Evolutionary conservation across 148 eudicot genomes (phyloP), one percentile per base, ranked within the genome.

Genomic region (Selenicereus undatus): DNA sequence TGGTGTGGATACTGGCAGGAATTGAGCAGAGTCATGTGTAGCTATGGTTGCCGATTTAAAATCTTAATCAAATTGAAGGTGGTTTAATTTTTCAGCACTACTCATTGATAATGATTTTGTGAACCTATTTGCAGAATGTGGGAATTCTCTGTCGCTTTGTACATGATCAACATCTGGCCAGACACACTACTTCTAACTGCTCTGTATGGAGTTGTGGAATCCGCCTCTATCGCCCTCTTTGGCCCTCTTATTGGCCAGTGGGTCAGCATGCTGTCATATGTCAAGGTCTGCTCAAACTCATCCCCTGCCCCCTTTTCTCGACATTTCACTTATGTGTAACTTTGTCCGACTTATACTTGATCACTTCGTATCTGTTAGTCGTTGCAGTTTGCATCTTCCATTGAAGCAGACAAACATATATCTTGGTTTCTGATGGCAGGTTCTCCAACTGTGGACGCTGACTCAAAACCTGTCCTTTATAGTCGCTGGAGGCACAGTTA

Each of bases 111-210:
- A 62, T 73, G 45, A 16, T 76, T 18, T 52, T 32, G 17, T 22
- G 21, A 75, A 60, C 74, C 12, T 32, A 24, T 45, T 16, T 79
- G 84, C 93, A 95, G 98, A 87, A 91, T 91, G 93, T 95, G 98
- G 98, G 98, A 93, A 73, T 95, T 95, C 86, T 91, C 97, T 11
- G 97, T 95, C 18, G 98, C 91, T 26, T 82, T 95, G 45, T 93
- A 95, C 91, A 95, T 95, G 98, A 93, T 95, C 83, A 87, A 87
- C 78, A 82, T 95, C 68, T 88, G 94, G 91, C 97, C 98, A 22
- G 89, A 87, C 83, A 91, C 98, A 21, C 82, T 95, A 79, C 88
- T 93, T 52, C 92, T 93, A 54, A 87, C 98, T 36, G 98, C 98
- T 74, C 75, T 87, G 73, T 95, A 95, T 82, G 98, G 98, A 51